phyloP scores from a whole-genome alignment of 1,139 yeast species.

The Arxiozyma telluris region DNA sequence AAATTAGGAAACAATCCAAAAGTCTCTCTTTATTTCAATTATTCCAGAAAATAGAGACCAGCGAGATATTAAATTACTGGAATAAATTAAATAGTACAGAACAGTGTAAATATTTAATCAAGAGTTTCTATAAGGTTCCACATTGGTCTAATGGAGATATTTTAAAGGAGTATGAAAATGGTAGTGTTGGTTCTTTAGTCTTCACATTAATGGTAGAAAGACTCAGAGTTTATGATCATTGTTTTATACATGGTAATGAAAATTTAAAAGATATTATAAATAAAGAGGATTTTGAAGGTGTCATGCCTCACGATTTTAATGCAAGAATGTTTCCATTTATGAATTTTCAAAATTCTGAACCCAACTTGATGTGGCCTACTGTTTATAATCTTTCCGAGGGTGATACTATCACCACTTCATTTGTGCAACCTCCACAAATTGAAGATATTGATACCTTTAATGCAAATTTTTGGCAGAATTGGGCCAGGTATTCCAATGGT shows the following conservation, averaged over 20 bases:
- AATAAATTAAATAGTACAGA: conserved; percentile 3
- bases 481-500: conserved; percentile 33
- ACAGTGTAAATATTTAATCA: conserved; percentile 16
- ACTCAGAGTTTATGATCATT: conserved; percentile 5
- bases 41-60: not conserved
- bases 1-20: not conserved
- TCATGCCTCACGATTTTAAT: conserved; percentile 2
- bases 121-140: conserved; percentile 12
- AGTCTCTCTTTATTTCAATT: not conserved
- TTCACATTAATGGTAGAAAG: conserved; percentile 9
- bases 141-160: conserved; percentile 16
- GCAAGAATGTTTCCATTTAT: conserved; percentile 9
- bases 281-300: not conserved
- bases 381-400: not conserved
- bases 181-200: conserved; percentile 11
- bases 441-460: conserved; percentile 9
- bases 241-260: conserved; percentile 12
- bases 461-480: conserved; percentile 27
- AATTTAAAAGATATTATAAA: conserved; percentile 11
- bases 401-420: not conserved
- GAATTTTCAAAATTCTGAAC: conserved; percentile 4
- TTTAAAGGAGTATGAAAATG: conserved; percentile 7
- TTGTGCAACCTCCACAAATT: conserved; percentile 3
- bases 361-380: conserved; percentile 3
- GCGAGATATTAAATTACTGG: not conserved